Base-by-base conservation (phyloP, 2,329 filamentous ascomycete species). In the Anisogramma anomala region DNA sequence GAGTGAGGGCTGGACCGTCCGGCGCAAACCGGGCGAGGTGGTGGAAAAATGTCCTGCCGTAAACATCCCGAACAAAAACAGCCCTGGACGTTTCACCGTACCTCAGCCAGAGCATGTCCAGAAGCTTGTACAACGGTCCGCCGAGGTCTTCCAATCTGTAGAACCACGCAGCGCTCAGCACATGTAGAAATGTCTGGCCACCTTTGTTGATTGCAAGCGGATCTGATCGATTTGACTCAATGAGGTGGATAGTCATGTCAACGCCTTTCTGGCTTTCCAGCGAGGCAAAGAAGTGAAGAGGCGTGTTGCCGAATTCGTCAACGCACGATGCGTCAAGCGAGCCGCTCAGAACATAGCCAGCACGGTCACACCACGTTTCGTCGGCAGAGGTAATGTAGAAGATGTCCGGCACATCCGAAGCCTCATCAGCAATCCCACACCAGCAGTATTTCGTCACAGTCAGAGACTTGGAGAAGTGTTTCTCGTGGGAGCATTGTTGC, bases 21-120 rank as follows among this genome's bases (percentile, higher is more conserved):
- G 52, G 43, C 3, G 26, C 26, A n/a, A 31, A 43, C 5, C 44
- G 41, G 20, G 33, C 36, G 0, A 69, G 54, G 3, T 64, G 53
- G 48, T 77, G 72, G 22, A 72, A 71, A 33, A 70, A 61, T 4
- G 62, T 73, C 28, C 72, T 68, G 1, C 72, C 72, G 46, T 72
- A 75, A 27, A 61, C 53, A 47, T 77, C 72, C 18, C 37, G 38
- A n/a, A 26, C 14, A 23, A 41, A 42, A 5, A 42, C 18, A 6
- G 20, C 33, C 11, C 20, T 2, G 17, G 2, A 10, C 19, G 41
- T 10, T 11, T 27, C 15, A 7, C 11, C 18, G 13, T 34, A 25
- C 11, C 56, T 54, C 2, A 53, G 50, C 15, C 57, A 56, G 20
- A 70, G 50, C 17, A 64, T 54, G 26, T 51, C 42, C 10, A 63